Evolutionary conservation across 2,329 filamentous ascomycete genomes (phyloP).

Genomic region (Thelonectria discophora): DNA sequence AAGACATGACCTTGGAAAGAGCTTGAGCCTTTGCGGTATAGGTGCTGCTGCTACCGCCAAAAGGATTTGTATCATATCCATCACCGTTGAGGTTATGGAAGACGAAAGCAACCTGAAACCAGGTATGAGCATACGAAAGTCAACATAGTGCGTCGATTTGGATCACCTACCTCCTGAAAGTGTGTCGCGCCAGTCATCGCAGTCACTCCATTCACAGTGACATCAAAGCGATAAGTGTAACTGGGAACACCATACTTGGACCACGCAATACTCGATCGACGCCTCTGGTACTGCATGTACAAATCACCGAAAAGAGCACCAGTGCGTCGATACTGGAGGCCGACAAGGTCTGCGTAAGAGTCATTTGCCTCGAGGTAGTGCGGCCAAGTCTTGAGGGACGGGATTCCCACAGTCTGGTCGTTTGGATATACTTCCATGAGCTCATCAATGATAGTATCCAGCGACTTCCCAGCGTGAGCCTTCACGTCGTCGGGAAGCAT

Average conservation of each 20-base stretch:
- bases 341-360: constrained; percentile 34
- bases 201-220: constrained; percentile 40
- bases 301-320: constrained; percentile 43
- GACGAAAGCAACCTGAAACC: constrained; percentile 49
- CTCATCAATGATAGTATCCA: constrained; percentile 36
- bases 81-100: constrained; percentile 49
- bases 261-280: constrained; percentile 43
- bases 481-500: constrained; percentile 23
- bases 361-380: constrained; percentile 43
- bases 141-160: rapidly evolving
- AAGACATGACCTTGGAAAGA: constrained; percentile 42
- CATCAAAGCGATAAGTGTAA: constrained; percentile 47
- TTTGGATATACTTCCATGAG: constrained; percentile 44
- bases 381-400: constrained; percentile 46
- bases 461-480: constrained; percentile 34
- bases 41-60: constrained; percentile 40
- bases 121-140: neutral
- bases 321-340: constrained; percentile 45
- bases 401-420: constrained; percentile 47
- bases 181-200: constrained; percentile 43
- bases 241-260: constrained; percentile 37
- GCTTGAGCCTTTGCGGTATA: constrained; percentile 39
- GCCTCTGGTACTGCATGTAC: constrained; percentile 40
- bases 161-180: constrained; percentile 47
- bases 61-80: constrained; percentile 46